A percentile compares a stretch with the other conserved stretches of the same genome.
These are phyloP conservation scores for Leptodermis oblonga DNA, from an alignment of 257 asterid genomes.

Conservation along the genomic window DNA sequence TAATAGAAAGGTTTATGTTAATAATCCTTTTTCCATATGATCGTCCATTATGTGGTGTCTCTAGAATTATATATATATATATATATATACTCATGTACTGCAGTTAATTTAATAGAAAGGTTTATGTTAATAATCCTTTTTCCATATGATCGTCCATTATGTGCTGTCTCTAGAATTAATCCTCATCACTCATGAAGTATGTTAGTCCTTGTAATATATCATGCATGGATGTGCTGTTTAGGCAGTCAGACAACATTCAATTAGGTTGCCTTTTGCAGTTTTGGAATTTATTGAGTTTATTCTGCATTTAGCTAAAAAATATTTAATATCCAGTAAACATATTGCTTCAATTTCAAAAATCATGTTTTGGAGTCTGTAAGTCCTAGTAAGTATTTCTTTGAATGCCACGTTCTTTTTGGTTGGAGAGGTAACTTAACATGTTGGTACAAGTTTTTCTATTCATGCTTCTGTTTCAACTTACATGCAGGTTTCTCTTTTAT, in stretches of 20 bases:
- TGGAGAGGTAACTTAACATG: neutral
- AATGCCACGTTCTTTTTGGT: neutral
- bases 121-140: neutral
- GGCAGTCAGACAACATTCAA: neutral
- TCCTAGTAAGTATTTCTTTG: neutral
- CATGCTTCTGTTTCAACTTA: neutral
- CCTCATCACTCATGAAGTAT: neutral
- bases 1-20: neutral
- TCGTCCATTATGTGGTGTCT: neutral
- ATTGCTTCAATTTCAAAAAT: neutral
- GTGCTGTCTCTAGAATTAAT: neutral
- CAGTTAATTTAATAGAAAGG: neutral
- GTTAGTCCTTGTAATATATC: neutral
- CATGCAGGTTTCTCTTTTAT: neutral
- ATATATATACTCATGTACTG: no score
- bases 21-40: neutral
- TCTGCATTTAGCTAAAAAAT: neutral
- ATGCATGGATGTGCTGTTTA: neutral
- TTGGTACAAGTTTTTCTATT: neutral
- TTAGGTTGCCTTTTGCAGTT: neutral
- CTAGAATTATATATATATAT: no score
- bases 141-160: neutral
- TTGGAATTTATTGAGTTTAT: neutral
- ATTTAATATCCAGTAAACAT: neutral
- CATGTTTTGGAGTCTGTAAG: neutral